These are phyloP conservation scores for Cynara cardunculus DNA, from an alignment of 129 eudicot genomes.

Conservation along the genomic window DNA sequence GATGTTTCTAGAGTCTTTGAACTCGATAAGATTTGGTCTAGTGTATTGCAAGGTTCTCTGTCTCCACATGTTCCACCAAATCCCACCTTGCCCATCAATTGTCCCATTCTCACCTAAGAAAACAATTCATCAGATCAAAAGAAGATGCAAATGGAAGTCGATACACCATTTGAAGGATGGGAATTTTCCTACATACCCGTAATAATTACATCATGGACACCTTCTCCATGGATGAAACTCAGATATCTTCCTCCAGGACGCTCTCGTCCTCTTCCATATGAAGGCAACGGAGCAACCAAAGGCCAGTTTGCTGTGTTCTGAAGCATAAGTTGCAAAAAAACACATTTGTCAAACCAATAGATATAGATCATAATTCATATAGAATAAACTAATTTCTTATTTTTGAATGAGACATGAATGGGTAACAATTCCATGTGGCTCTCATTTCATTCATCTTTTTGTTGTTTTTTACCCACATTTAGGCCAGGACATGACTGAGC, in stretches of 20 bases:
- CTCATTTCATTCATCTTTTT: neutral
- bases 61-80: constrained; percentile 75
- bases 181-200: constrained; percentile 38
- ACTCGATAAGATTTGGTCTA: constrained; percentile 75
- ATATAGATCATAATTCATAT: neutral
- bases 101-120: constrained; percentile 71
- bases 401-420: neutral
- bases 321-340: neutral
- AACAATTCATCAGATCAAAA: neutral
- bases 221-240: constrained; percentile 58
- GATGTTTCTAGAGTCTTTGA: constrained; percentile 46
- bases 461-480: neutral
- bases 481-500: too few relatives aligned
- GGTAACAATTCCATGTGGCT: neutral
- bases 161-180: neutral
- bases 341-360: neutral
- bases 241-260: constrained; percentile 63
- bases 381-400: neutral
- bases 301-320: constrained; percentile 63
- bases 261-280: constrained; percentile 71
- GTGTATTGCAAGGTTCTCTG: constrained; percentile 53
- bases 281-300: constrained; percentile 61
- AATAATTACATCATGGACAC: constrained; percentile 57
- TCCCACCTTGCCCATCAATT: constrained; percentile 80
- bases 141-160: neutral